phyloP scores from a whole-genome alignment of 2,329 filamentous ascomycete species.

The Tolypocladium tropicale region DNA sequence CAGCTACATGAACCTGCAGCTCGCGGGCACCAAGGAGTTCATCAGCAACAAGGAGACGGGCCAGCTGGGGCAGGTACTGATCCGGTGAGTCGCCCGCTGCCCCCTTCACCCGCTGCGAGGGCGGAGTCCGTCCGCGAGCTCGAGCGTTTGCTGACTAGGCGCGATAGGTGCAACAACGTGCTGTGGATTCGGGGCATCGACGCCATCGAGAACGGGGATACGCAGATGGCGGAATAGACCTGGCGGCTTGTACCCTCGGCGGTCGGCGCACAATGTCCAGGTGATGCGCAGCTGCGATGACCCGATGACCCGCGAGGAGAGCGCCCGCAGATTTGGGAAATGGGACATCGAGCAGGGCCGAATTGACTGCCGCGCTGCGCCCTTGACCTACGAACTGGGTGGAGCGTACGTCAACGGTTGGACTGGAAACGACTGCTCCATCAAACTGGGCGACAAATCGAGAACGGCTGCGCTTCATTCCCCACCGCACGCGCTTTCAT shows the following conservation, averaged over 20 bases:
- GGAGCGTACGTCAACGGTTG: background rate
- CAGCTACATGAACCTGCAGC: conserved; percentile 98
- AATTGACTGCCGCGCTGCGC: background rate
- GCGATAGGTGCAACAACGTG: conserved; percentile 82
- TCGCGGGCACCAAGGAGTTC: conserved; percentile 84
- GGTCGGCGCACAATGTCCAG: background rate
- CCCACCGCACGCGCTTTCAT: background rate
- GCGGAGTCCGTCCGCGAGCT: background rate
- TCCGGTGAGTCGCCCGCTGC: conserved; percentile 48
- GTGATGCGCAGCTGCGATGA: background rate
- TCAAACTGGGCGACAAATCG: background rate
- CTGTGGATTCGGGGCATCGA: conserved; percentile 69
- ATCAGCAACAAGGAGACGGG: conserved; percentile 81
- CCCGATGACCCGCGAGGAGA: background rate
- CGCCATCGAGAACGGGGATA: conserved; percentile 38
- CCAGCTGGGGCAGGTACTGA: conserved; percentile 80
- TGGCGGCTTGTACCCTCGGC: background rate
- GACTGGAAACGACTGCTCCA: background rate
- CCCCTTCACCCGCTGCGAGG: background rate
- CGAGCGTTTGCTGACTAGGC: conserved; percentile 2
- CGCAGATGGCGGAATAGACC: conserved; percentile 47
- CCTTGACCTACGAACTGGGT: background rate
- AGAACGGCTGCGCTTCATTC: background rate
- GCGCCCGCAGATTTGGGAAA: too few species aligned
- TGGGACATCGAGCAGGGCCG: background rate